Base-by-base conservation (phyloP, 2,329 filamentous ascomycete genomes). In the Alternaria consortialis region DNA sequence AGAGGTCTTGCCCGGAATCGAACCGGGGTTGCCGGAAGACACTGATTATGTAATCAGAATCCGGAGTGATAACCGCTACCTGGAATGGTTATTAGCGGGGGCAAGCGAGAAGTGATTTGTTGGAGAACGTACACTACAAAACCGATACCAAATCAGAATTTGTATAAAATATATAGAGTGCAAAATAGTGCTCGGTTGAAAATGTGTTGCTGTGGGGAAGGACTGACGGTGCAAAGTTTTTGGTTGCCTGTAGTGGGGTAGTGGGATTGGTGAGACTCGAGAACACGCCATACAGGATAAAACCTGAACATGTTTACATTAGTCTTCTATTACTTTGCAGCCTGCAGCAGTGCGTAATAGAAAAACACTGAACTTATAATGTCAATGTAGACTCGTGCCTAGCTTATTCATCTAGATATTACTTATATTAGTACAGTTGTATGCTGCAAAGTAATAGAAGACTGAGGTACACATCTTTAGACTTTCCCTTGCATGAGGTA, bases 21-120 rank as follows among this genome's bases (percentile, higher is more conserved):
- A 69, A 69, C 66, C 56, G 65, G 68, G 68, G 68, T 69, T 66
- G 65, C 66, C 68, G 65, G 67, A 70, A 69, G 36, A 54, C 37
- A 47, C 58, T 64, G 59, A 64, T n/a, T 5, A 8, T 42, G 9
- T 7, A 55, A 58, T 71, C 68, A 71, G 68, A 71, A 71, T 71
- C 68, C 65, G 68, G 65, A 69, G 68, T 71, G 68, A 69, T 71
- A 64, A 71, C 68, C 68, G 61, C 68, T 71, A 67, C 64, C 32
- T 34, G 32, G 32, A 34, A 34, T 34, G 32, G 32, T 34, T 34
- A 58, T 65, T 61, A 53, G 48, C 53, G 53, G 46, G 34, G 44
- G 44, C 39, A 57, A 53, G 47, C 46, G 36, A 4, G 29, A 31
- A 34, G 32, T 34, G 46, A 47, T 47, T 17, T 34, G 46, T 53